Evolutionary conservation across 495 filamentous ascomycete genomes (phyloP), one percentile per base, ranked within the genome.

Genomic region (Aspergillus sparsus): DNA sequence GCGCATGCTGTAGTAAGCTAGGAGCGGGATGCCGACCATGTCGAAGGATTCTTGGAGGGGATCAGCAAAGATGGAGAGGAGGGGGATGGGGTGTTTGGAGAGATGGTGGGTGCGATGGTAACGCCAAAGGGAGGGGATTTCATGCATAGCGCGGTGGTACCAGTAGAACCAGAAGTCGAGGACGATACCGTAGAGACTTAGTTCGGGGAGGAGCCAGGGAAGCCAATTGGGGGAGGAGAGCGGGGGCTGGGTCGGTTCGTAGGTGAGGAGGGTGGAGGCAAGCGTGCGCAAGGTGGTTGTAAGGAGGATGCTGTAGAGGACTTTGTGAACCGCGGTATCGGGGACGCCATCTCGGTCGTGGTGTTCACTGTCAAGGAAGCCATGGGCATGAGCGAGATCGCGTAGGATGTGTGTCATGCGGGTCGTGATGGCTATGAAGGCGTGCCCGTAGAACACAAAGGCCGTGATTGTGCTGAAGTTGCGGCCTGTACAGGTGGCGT

Each of bases 151-250:
- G 3, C 72, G 74, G 55, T 77, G 74, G 36, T 74, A 77, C 69
- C 71, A 72, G 62, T 76, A 76, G 64, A 72, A 76, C 74, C 74
- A 76, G 55, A 76, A 76, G 62, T 76, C 74, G 53, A 77, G 74
- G 15, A 77, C 61, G 16, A 75, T 69, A 4, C 71, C 72, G 44
- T 77, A 77, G 0, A 77, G 57, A 2, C 72, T 71, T 21, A 74
- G 71, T 42, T 75, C 64, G 9, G 75, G 61, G 1, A 68, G 68
- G 3, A 77, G 68, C 66, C 65, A 71, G 21, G 3, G 21, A 12
- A n/a, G 31, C 70, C 70, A 77, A 45, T 62, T 67, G 33, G 62
- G 27, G 3, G 42, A 11, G 12, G 39, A 27, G 6, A 27, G 21
- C 3, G 66, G 66, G 0, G 59, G 44, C 31, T 53, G 45, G 18